Evolutionary conservation across 2,329 filamentous ascomycete species (phyloP), one percentile per base, ranked within the genome.

Genomic region (Trichophyton verrucosum): DNA sequence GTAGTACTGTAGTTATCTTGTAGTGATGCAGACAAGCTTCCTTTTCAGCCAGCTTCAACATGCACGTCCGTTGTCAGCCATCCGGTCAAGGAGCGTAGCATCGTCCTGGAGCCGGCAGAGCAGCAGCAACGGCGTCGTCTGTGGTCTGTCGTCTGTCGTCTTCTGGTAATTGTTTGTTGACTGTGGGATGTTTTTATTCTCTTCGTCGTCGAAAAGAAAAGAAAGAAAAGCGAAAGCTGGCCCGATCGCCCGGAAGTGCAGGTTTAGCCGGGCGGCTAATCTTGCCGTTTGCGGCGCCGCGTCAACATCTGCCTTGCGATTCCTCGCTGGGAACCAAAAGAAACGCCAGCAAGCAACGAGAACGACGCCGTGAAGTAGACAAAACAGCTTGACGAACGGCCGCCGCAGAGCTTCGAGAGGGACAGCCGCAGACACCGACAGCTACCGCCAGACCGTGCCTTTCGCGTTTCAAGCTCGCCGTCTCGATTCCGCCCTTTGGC

Each of bases 231-330:
- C 36, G 49, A 47, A 44, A 59, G 61, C 56, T 62, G 61, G 61
- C 61, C 22, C 6, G 36, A 58, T 44, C 20, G 22, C 42, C 59
- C 42, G 9, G 42, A 59, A 57, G 6, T 15, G 62, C 47, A 63
- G 24, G 60, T 46, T 61, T 63, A 63, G 56, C 61, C 65, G 66
- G 64, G 67, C 66, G 66, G 62, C 56, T 61, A 63, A 57, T 61
- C 64, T 66, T 66, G 65, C 62, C 61, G 51, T 62, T 65, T 64
- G 15, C 44, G 49, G 61, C 66, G 64, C 55, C 64, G 66, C 71
- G 70, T 70, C 68, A 70, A 70, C 71, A 71, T 44, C 38, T 57
- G 55, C 55, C 55, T 57, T 40, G 44, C 17, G 17, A 7, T 44
- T 13, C 11, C 3, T 11, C 8, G 11, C 13, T 11, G 33, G 22